Evolutionary conservation across 139 green algal species (phyloP).

Genomic region (Picocystis salinarum): DNA sequence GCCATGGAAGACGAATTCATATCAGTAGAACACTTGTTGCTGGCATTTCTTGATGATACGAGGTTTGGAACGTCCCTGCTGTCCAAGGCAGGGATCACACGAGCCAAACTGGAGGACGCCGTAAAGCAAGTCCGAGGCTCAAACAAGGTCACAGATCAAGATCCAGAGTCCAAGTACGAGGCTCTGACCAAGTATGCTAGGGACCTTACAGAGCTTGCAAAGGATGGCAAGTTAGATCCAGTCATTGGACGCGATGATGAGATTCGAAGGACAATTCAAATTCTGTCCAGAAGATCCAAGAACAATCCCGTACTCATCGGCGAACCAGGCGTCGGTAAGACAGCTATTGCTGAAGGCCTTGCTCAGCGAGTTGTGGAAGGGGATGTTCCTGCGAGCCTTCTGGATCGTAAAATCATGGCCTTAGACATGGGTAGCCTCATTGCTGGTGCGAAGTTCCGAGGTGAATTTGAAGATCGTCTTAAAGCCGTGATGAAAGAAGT

Average conservation of each 20-base stretch:
- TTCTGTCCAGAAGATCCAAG: conserved; percentile 69
- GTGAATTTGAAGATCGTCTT: conserved; percentile 96
- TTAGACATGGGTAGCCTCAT: conserved; percentile 92
- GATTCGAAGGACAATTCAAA: conserved; percentile 61
- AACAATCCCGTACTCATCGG: conserved; percentile 97
- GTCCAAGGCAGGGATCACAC: conserved; percentile 33
- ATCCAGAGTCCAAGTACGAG: conserved; percentile 96
- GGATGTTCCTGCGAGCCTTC: conserved; percentile 70
- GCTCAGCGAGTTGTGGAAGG: conserved; percentile 88
- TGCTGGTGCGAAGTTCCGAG: conserved; percentile 90
- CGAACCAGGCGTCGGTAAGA: conserved; percentile 57
- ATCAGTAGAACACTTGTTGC: conserved; percentile 82
- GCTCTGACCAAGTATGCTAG: conserved; percentile 77
- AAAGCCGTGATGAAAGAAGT: conserved; percentile 53
- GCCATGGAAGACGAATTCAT: conserved; percentile 61
- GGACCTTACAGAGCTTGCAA: conserved; percentile 72
- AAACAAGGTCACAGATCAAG: conserved; percentile 50
- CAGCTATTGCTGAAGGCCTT: conserved; percentile 56
- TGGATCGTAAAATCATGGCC: conserved; percentile 20
- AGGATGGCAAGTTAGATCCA: conserved; percentile 72
- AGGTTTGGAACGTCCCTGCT: conserved; percentile 52
- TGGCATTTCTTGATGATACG: conserved; percentile 58
- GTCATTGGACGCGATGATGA: conserved; percentile 79
- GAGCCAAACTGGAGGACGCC: conserved; percentile 47
- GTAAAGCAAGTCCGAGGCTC: conserved; percentile 51